Conservation (phyloP, 2,329 filamentous ascomycete species). For the Fusarium sp. region DNA sequence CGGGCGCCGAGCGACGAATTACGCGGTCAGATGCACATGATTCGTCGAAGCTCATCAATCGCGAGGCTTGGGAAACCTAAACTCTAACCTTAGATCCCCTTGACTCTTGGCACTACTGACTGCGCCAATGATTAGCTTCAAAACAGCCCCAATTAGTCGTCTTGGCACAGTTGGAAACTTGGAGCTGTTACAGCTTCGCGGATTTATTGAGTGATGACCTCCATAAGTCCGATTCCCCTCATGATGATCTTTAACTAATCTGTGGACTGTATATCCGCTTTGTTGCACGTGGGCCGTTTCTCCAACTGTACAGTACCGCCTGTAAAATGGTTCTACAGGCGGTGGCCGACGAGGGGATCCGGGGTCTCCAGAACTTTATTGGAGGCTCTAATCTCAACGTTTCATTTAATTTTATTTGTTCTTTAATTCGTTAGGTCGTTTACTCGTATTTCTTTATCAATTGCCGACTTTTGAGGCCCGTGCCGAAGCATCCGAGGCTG, state of each 20-base stretch:
- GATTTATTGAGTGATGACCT: conserved; percentile 9
- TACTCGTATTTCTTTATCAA: too few species aligned
- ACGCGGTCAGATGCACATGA: conserved; percentile 16
- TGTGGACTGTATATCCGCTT: conserved; percentile 8
- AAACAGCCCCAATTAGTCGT: background rate
- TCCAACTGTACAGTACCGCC: background rate
- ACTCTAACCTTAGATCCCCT: conserved; percentile 24
- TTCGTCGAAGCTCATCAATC: conserved; percentile 1
- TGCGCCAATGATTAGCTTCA: conserved; percentile 1
- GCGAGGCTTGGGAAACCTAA: conserved; percentile 18
- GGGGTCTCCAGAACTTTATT: background rate
- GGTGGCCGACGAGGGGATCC: background rate
- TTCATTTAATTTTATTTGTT: background rate
- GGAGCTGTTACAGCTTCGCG: conserved; percentile 1
- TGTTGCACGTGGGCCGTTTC: background rate
- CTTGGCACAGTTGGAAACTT: conserved; percentile 21
- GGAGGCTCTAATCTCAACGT: background rate
- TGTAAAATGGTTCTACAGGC: background rate
- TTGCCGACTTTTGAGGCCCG: background rate
- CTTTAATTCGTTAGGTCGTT: too few species aligned
- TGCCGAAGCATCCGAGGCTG: background rate
- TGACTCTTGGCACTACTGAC: conserved; percentile 9
- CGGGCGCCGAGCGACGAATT: conserved; percentile 23
- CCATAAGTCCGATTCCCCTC: conserved; percentile 14
- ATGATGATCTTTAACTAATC: background rate